These are phyloP conservation scores for Eleusine coracana DNA, from an alignment of 176 grass and related monocot genomes.

Conservation along the genomic window DNA sequence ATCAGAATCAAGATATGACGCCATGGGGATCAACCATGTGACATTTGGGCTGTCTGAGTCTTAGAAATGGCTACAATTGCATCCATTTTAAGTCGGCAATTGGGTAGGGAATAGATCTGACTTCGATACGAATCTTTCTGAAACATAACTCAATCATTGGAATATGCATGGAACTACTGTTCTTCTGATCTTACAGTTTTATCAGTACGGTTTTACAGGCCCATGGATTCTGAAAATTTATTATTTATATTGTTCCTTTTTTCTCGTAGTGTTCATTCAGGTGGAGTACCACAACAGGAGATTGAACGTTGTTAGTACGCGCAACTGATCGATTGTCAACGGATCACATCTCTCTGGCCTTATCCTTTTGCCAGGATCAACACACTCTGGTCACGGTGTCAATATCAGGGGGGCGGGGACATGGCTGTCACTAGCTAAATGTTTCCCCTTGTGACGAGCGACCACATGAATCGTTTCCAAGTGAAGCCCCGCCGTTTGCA, in stretches of 20 bases:
- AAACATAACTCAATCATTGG: too few species aligned
- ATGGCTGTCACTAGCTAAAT: not conserved
- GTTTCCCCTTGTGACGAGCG: not conserved
- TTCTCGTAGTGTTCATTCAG: too few species aligned
- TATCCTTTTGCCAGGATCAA: not conserved
- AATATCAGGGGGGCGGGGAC: not conserved
- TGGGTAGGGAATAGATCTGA: too few species aligned
- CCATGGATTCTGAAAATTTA: too few species aligned
- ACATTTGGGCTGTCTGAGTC: not conserved
- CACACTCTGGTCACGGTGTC: not conserved
- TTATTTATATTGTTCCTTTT: too few species aligned
- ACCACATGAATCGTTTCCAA: not conserved
- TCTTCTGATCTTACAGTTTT: too few species aligned
- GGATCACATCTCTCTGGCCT: not conserved
- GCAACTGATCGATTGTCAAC: not conserved
- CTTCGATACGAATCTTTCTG: too few species aligned
- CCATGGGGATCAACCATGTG: not conserved
- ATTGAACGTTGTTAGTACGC: not conserved
- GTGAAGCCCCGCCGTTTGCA: constrained; percentile 7
- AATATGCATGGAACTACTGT: too few species aligned
- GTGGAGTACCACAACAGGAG: not conserved
- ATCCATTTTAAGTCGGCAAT: too few species aligned
- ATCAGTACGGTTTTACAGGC: too few species aligned
- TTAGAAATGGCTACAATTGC: not conserved
- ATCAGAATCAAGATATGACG: not conserved